phyloP scores from a whole-genome alignment of 2,329 filamentous ascomycete genomes.

The Fusarium poae region DNA sequence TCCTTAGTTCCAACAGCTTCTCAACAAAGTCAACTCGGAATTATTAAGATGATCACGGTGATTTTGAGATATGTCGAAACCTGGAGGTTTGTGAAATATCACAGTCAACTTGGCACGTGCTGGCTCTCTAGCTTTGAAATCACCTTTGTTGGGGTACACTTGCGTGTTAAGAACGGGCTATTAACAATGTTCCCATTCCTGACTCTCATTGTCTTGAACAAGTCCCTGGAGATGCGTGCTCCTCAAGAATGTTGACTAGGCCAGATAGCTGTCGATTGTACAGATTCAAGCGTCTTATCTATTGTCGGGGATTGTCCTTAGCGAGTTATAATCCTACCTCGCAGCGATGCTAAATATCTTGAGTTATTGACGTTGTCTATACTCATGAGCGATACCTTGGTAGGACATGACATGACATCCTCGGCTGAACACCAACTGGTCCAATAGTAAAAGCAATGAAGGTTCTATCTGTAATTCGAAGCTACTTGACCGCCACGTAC shows the following conservation, averaged over 20 bases:
- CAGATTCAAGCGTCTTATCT: not conserved
- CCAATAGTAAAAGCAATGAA: not conserved
- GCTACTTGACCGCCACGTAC: constrained; percentile 5
- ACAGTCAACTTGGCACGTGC: not conserved
- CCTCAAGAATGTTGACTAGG: not conserved
- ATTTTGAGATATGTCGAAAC: not conserved
- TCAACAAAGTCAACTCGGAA: not conserved
- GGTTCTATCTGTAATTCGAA: not conserved
- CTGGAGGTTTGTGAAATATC: not conserved
- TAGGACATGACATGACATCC: not conserved
- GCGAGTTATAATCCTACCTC: not conserved
- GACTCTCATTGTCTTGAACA: not conserved
- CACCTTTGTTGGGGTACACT: not conserved
- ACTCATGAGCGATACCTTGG: not conserved
- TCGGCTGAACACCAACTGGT: not conserved
- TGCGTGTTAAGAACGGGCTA: not conserved
- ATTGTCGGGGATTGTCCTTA: not conserved
- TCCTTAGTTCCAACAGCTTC: constrained; percentile 46
- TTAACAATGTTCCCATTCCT: not conserved
- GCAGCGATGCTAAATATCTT: not conserved
- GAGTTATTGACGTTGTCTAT: not conserved
- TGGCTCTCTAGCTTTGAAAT: not conserved
- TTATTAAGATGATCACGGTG: constrained; percentile 1
- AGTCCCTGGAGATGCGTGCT: not conserved
- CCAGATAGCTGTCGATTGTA: not conserved